phyloP scores from a whole-genome alignment of 208 protist species.

The Borovskyia barvae region DNA sequence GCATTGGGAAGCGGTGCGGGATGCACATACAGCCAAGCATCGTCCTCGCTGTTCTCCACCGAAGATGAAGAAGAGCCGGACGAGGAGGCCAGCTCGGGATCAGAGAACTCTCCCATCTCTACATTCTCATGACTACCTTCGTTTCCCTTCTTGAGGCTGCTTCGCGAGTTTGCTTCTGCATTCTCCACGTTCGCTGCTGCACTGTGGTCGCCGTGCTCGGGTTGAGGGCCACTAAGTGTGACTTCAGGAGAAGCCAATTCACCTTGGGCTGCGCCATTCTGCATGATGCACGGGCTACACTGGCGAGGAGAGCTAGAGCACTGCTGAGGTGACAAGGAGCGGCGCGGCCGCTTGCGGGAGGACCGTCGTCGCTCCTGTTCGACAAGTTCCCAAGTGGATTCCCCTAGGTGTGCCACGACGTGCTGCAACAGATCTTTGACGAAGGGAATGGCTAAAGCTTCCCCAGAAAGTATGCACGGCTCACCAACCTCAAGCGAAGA shows the following conservation, averaged over 20 bases:
- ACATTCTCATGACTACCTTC: conserved; percentile 10
- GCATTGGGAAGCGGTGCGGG: conserved; percentile 27
- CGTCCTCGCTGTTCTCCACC: conserved; percentile 16
- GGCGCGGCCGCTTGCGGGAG: not conserved
- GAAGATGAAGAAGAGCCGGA: conserved; percentile 9
- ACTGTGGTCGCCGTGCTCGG: no score
- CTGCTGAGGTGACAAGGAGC: not conserved
- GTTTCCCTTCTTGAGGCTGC: not conserved
- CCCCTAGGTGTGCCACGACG: conserved; percentile 22
- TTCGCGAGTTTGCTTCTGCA: not conserved
- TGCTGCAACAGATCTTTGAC: conserved; percentile 30
- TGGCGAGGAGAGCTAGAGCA: no score
- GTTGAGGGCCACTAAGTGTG: no score
- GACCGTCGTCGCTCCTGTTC: conserved; percentile 1
- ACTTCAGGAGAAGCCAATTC: no score
- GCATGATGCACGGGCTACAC: no score
- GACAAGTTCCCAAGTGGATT: not conserved
- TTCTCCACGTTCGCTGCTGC: not conserved
- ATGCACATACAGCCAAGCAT: conserved; percentile 30
- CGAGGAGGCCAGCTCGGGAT: no score
- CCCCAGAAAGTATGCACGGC: conserved; percentile 44
- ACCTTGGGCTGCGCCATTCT: no score
- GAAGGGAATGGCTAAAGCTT: conserved; percentile 56
- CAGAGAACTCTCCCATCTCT: not conserved
- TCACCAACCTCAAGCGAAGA: not conserved